Evolutionary conservation across 768 basidiomycete species (phyloP).

Genomic region (Calvatia gigantea): DNA sequence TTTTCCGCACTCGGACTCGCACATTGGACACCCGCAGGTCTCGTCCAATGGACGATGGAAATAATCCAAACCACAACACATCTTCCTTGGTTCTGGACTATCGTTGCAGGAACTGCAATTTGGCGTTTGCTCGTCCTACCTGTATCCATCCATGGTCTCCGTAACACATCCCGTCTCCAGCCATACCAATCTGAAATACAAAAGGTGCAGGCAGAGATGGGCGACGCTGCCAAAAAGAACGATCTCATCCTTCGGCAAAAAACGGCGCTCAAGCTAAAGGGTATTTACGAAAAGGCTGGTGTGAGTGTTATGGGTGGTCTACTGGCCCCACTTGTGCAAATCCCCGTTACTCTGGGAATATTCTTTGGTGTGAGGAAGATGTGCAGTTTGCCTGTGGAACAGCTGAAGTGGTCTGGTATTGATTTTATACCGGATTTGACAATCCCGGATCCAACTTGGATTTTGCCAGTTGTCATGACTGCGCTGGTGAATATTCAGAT

Average conservation of each 20-base stretch:
- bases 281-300: slow-evolving; percentile 60
- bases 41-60: slow-evolving; percentile 63
- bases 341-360: slow-evolving; percentile 73
- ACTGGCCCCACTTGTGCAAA: slow-evolving; percentile 53
- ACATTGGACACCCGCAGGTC: slow-evolving; percentile 61
- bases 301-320: slow-evolving; percentile 52
- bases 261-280: slow-evolving; percentile 48
- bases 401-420: slow-evolving; percentile 75
- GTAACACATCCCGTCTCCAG: slow-evolving; percentile 55
- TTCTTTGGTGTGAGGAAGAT: slow-evolving; percentile 81
- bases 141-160: slow-evolving; percentile 51
- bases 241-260: slow-evolving; percentile 49
- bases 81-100: slow-evolving; percentile 83
- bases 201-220: slow-evolving; percentile 44
- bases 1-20: slow-evolving; percentile 64
- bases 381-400: slow-evolving; percentile 66
- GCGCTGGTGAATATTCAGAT: slow-evolving; percentile 68
- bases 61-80: slow-evolving; percentile 64
- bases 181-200: slow-evolving; percentile 54
- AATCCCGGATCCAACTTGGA: slow-evolving; percentile 66
- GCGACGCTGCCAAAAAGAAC: slow-evolving; percentile 24
- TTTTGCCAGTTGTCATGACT: slow-evolving; percentile 61
- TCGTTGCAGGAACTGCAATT: slow-evolving; percentile 59
- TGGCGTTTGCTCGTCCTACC: slow-evolving; percentile 64
- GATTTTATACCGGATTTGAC: slow-evolving; percentile 77